Base-by-base conservation (phyloP, 495 filamentous ascomycete species). In the Xylaria nigripes region DNA sequence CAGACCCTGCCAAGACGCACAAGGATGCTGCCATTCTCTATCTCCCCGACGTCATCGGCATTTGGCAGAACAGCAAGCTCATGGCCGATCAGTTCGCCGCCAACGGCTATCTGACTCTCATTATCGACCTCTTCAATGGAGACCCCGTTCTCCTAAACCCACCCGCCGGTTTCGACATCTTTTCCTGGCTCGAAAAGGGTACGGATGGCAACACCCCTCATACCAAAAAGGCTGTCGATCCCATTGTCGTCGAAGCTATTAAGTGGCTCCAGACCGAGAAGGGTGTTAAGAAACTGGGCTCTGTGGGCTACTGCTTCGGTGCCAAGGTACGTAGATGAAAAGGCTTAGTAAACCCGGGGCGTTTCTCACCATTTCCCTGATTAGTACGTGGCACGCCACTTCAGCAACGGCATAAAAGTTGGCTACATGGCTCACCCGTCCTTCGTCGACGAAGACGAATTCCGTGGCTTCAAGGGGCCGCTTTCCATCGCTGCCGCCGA, bases 21-120 rank as follows among this genome's bases (percentile, higher is more conserved):
- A 70, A 76, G 48, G 72, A 74, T 51, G 70, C 72, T 42, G 80
- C 71, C 43, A 79, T 83, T 44, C 69, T 81, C 50, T 72, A 72
- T 66, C 60, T 88, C 40, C 78, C 81, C 32, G 86, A 90, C 58
- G 77, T 87, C 61, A 77, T 87, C 61, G 79, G 85, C 55, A 80
- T 88, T 68, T 89, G 81, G 76, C 72, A 80, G 66, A 94, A 94
- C 72, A 74, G 80, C 63, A 75, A 91, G 73, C 80, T 95, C 45
- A 72, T 91, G 53, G 89, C 88, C 54, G 89, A 94, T 72, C 85
- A 89, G 66, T 89, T 79, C 56, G 90, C 90, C 53, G 83, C 81
- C 61, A 86, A 87, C 63, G 90, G 89, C 41, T 95, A 90, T 69
- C 76, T 86, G 19, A 82, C 82, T 42, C 68, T 91, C 21, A 73